phyloP scores from a whole-genome alignment of 768 basidiomycete genomes.

The Imleria badia region DNA sequence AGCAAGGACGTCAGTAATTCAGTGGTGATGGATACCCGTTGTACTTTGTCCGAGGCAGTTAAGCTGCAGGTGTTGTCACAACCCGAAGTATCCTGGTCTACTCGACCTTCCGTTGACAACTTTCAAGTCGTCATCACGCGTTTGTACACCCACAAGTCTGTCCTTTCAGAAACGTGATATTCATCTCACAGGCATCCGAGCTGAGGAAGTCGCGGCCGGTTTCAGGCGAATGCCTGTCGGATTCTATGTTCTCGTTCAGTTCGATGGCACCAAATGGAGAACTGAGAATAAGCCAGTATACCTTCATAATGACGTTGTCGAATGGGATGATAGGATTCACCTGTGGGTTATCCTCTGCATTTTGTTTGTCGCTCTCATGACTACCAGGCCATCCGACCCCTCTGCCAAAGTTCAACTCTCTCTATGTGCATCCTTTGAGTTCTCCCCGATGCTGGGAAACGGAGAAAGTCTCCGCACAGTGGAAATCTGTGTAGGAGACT shows the following conservation, averaged over 20 bases:
- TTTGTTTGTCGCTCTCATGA: not conserved
- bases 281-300: not conserved
- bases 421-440: conserved; percentile 2
- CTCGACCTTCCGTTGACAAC: not conserved
- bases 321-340: not conserved
- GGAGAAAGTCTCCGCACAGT: not conserved
- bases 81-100: not conserved
- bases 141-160: not conserved
- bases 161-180: not conserved
- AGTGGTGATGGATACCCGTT: not conserved
- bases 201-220: not conserved
- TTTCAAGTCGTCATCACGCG: not conserved
- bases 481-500: not conserved
- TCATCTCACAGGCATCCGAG: conserved; percentile 4
- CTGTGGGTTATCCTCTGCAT: not conserved
- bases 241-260: not conserved
- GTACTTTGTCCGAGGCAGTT: not conserved
- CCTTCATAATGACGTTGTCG: not conserved
- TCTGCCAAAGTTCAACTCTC: not conserved
- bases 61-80: not conserved
- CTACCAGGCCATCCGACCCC: not conserved
- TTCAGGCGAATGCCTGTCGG: conserved; percentile 5
- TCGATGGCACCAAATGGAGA: not conserved
- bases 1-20: not conserved
- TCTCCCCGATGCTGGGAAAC: not conserved